Evolutionary conservation across 176 grass and related monocot species (phyloP).

Genomic region (Lolium rigidum): DNA sequence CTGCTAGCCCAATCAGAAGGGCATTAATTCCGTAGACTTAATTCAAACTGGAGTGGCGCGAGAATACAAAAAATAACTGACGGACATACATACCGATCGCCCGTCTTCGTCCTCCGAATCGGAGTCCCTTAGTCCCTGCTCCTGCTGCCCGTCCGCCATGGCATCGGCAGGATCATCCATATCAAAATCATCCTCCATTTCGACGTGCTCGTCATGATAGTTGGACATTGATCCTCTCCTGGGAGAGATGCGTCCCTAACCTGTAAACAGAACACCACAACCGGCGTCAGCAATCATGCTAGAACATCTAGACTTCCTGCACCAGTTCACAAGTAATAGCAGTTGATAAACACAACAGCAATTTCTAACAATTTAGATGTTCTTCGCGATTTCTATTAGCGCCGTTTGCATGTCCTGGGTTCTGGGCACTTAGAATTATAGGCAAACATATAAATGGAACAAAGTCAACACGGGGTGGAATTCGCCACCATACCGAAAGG

Average conservation of each 20-base stretch:
- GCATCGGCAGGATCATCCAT: slow-evolving; percentile 71
- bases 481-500: not conserved
- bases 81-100: slow-evolving; percentile 61
- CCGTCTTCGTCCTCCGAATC: slow-evolving; percentile 83
- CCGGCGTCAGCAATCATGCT: slow-evolving; percentile 17
- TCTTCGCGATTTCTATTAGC: not conserved
- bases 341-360: not conserved
- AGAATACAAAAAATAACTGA: slow-evolving; percentile 27
- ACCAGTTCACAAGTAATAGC: not conserved
- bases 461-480: slow-evolving; percentile 28
- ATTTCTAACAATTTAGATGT: not conserved
- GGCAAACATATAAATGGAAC: not conserved
- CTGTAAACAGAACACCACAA: slow-evolving; percentile 39
- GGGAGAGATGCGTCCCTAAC: slow-evolving; percentile 17
- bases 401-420: not conserved
- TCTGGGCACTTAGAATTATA: not conserved
- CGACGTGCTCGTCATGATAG: slow-evolving; percentile 64
- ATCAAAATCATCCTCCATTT: slow-evolving; percentile 89
- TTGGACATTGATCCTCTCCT: slow-evolving; percentile 58
- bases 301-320: not conserved
- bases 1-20: slow-evolving; percentile 25
- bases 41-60: not conserved
- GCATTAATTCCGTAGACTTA: not conserved
- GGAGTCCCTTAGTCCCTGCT: slow-evolving; percentile 61
- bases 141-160: slow-evolving; percentile 69